Conservation (phyloP, 2,329 filamentous ascomycete species). For the Beauveria rudraprayagi region DNA sequence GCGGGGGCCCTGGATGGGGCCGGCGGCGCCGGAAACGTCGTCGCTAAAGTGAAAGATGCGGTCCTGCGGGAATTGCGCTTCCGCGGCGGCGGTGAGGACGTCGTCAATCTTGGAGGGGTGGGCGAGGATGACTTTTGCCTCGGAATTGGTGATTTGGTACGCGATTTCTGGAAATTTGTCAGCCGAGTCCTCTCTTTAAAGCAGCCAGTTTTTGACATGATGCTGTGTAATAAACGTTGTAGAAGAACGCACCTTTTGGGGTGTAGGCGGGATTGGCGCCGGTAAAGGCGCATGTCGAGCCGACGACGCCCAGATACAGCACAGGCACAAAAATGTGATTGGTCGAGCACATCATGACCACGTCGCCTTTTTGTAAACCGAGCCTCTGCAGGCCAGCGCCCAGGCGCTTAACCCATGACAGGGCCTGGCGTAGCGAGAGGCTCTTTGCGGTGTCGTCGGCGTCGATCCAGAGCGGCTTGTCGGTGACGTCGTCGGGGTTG, state of each 20-base stretch:
- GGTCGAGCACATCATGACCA: constrained; percentile 44
- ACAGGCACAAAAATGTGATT: constrained; percentile 49
- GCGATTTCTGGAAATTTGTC: constrained; percentile 34
- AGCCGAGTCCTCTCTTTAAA: too few relatives aligned
- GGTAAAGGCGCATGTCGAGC: constrained; percentile 44
- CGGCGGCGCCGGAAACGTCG: constrained; percentile 20
- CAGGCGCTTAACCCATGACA: constrained; percentile 45
- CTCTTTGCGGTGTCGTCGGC: constrained; percentile 34
- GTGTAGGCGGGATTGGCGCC: constrained; percentile 47
- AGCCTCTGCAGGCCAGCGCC: constrained; percentile 38
- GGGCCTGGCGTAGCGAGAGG: constrained; percentile 38
- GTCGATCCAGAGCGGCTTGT: constrained; percentile 47
- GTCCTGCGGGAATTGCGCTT: constrained; percentile 30
- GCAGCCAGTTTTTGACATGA: too few relatives aligned
- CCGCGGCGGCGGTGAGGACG: constrained; percentile 34
- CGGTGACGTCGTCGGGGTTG: constrained; percentile 22
- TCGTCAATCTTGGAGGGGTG: constrained; percentile 38
- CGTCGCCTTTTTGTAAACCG: constrained; percentile 39
- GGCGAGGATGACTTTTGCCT: constrained; percentile 40
- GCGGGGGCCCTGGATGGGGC: constrained; percentile 23
- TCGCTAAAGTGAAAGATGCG: constrained; percentile 43
- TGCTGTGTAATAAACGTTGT: neutral
- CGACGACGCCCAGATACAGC: constrained; percentile 45
- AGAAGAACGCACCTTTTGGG: constrained; percentile 29
- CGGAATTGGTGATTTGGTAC: constrained; percentile 43